Evolutionary conservation across 2,329 filamentous ascomycete species (phyloP).

Genomic region (Magnaporthiopsis poae): DNA sequence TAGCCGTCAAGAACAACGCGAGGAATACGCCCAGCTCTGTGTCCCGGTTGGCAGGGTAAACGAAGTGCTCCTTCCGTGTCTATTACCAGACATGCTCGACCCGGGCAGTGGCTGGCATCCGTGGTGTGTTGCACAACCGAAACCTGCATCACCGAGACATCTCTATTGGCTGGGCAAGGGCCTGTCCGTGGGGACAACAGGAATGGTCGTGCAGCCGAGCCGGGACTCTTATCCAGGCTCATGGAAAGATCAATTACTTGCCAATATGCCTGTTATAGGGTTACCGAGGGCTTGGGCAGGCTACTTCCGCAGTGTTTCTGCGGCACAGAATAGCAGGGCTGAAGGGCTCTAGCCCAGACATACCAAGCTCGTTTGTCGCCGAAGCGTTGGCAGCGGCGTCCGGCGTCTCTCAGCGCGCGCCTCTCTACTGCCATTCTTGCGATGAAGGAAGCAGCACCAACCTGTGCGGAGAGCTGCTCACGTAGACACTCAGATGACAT

Average conservation of each 20-base stretch:
- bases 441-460: not conserved
- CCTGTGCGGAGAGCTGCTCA: not conserved
- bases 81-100: not conserved
- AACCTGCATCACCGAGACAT: not conserved
- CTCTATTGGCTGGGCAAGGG: not conserved
- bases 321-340: no score
- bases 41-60: not conserved
- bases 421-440: no score
- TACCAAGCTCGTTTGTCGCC: no score
- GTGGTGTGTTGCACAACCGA: not conserved
- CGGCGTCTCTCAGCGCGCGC: no score
- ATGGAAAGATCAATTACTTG: not conserved
- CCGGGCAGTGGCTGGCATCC: not conserved
- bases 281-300: not conserved
- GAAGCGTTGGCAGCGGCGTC: no score
- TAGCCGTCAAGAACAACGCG: not conserved
- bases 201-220: not conserved
- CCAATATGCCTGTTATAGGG: not conserved
- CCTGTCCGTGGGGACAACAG: not conserved
- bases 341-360: no score
- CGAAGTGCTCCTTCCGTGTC: not conserved
- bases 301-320: no score
- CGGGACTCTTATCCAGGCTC: not conserved
- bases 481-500: not conserved
- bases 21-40: not conserved